These are phyloP conservation scores for Nymphaea colorata DNA, from an alignment of 164 flowering plant species.

Conservation along the genomic window DNA sequence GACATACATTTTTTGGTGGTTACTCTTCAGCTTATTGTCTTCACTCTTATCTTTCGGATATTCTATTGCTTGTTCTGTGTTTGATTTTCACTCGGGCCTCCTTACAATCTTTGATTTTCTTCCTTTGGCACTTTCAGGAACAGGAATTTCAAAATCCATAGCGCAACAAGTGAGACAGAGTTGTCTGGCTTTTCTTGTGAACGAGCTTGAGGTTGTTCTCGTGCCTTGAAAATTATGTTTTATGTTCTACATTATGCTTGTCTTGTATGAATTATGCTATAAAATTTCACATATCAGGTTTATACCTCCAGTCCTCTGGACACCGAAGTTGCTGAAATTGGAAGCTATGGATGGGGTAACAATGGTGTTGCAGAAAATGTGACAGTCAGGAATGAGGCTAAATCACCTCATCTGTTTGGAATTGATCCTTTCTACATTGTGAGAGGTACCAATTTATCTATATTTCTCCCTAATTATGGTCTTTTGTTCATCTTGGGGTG, in stretches of 20 bases:
- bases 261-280: too few relatives aligned
- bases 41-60: too few relatives aligned
- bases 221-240: not conserved
- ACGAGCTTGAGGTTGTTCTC: slow-evolving; percentile 34
- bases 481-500: not conserved
- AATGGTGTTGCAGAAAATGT: slow-evolving; percentile 8
- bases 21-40: too few relatives aligned
- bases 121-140: slow-evolving; percentile 24
- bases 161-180: slow-evolving; percentile 33
- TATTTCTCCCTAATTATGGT: too few relatives aligned
- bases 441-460: slow-evolving; percentile 32
- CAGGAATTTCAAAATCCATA: slow-evolving; percentile 43
- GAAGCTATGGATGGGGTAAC: slow-evolving; percentile 71
- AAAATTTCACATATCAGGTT: slow-evolving; percentile 14
- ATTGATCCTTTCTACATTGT: slow-evolving; percentile 66
- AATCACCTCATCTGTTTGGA: slow-evolving; percentile 48
- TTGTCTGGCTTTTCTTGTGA: slow-evolving; percentile 49
- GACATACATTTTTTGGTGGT: too few relatives aligned
- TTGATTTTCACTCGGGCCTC: too few relatives aligned
- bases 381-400: slow-evolving; percentile 10
- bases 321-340: too few relatives aligned
- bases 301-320: slow-evolving; percentile 3
- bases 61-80: too few relatives aligned
- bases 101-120: too few relatives aligned
- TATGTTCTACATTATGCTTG: too few relatives aligned